Base-by-base conservation (phyloP, 2,329 filamentous ascomycete species). In the Thelonectria discophora region DNA sequence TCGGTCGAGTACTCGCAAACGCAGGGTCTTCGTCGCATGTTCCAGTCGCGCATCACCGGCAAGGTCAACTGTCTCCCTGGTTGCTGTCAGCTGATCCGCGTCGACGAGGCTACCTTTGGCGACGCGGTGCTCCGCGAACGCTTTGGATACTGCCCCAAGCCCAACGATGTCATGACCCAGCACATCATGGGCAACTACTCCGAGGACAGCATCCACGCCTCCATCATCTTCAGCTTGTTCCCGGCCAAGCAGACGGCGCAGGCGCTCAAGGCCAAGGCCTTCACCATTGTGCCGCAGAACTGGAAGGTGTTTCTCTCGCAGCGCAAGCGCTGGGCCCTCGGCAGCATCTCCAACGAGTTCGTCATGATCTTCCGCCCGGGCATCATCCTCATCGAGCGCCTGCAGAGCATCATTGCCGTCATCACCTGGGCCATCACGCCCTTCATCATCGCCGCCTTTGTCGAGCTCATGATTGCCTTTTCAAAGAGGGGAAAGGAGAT, bases 31-130 rank as follows among this genome's bases (percentile, higher is more conserved):
- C 77, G 80, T 2, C 78, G 81, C 10, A 79, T 82, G 70, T 82
- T 82, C 65, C 81, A 84, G 67, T 82, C 80, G 9, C 75, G 80
- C 37, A 76, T 81, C 47, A 83, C 81, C 0, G 79, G 81, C 58
- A 83, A 82, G 55, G 81, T 83, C 48, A 82, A 81, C 39, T 82
- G 80, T 63, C 74, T 82, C 2, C 80, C 81, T 0, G 81, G 81
- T 5, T 83, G 81, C 49, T 84, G 81, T 59, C 81, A 84, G 65
- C 75, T 84, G 15, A 80, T 84, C 52, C 80, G 79, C 12, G 77
- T 84, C 12, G 80, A 81, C 52, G 81, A 82, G 63, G 78, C 80
- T 11, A 83, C 82, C 0, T 82, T 81, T 65, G 80, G 80, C 2
- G 80, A 82, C 61, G 72, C 73, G 15, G 78, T 82, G 5, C 78